Evolutionary conservation across 2,329 filamentous ascomycete genomes (phyloP), one percentile per base, ranked within the genome.

Genomic region (Colletotrichum karsti): DNA sequence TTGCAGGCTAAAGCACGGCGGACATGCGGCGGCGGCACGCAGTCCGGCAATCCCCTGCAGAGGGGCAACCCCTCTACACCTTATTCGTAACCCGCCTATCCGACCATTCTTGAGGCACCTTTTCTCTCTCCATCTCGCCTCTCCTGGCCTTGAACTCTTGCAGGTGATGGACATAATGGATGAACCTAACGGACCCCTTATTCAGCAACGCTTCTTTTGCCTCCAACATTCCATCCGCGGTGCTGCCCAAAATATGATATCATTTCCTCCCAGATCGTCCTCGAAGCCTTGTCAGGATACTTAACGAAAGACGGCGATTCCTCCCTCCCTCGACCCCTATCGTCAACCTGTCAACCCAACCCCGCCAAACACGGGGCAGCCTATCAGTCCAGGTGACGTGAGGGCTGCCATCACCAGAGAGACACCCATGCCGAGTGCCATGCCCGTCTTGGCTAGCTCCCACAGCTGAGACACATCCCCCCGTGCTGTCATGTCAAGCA

Each of bases 41-140:
- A 28, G 39, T 22, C 63, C 48, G 39, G 57, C 48, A 66, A 57
- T 56, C 63, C 63, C 56, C 56, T 61, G 63, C 63, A 39, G 39
- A 61, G 56, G 61, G 63, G 63, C 33, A 39, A 26, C 57, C 57
- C 63, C 63, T 62, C 63, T 57, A 35, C 58, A 67, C 63, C 63
- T 67, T 67, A 63, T 63, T 55, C 50, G 63, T 62, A 63, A 66
- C 57, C 50, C 63, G 57, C 39, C 33, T 28, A 28, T 53, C 57
- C 57, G 55, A 28, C 44, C 28, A 44, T 59, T 53, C 44, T 44
- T 58, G 30, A 20, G 33, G 24, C 42, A 22, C 50, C 33, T 18
- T 20, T 54, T 57, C 13, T 7, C 57, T 18, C 53, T 57, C 51
- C 60, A 48, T 50, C 50, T 15, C 28, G n/a, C 48, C 48, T 35